Evolutionary conservation across 176 grass and related monocot genomes (phyloP), one percentile per base, ranked within the genome.

Genomic region (Neostapfia colusana): DNA sequence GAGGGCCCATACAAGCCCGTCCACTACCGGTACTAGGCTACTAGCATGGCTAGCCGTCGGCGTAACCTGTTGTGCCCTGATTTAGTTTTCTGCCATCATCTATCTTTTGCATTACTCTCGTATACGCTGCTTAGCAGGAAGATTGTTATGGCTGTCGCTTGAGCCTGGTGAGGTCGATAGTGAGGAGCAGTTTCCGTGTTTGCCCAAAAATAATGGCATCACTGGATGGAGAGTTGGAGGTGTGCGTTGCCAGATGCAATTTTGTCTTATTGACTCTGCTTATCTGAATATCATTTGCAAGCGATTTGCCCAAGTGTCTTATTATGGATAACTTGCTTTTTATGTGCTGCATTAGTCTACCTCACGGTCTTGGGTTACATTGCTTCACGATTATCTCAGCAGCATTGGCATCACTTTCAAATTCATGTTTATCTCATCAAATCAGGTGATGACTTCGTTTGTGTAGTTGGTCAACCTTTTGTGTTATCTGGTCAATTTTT

Each of bases 1-100:
- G 93, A 97, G 56, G 93, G 93, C 16, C 93, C 93, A 0, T 97
- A 93, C 90, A 97, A 97, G 84, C 90, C 94, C 0, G 76, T 69
- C 0, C 79, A 81, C 61, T 98, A 94, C 87, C 91, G 95, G 65
- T 98, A 98, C 77, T 98, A 87, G 75, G 51, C 23, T 74, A 11
- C 42, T 44, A 65, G 79, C 81, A 69, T 0, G n/a, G 36, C 63
- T 63, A 28, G 51, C 26, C 36, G 70, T 54, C 75, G 70, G 75
- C 64, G 23, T 2, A n/a, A 74, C 8, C 16, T 26, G 70, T 63
- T n/a, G 43, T 73, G 23, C 21, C n/a, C 1, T 10, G 10, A 10
- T 23, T 3, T 51, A 88, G 73, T 43, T 60, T 73, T 18, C 36
- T 50, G 8, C 43, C 70, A 63, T 46, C 41, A 62, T 20, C n/a